Evolutionary conservation across 192 early-diverging fungal species (phyloP), one percentile per base, ranked within the genome.

Genomic region (Physocladia obscura): DNA sequence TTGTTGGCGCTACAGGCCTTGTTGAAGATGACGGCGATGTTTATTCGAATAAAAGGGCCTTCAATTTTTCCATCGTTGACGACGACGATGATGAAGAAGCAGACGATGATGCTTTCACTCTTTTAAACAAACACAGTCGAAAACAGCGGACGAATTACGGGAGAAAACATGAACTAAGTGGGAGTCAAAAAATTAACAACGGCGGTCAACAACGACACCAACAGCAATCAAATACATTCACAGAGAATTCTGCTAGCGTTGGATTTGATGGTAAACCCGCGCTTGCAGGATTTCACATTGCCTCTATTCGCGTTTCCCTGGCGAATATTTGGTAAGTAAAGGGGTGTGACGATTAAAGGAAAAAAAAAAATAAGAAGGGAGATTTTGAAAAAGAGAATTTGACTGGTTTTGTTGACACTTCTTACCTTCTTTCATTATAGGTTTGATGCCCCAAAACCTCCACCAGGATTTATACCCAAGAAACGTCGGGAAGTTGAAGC

Each of bases 221-320:
- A n/a, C n/a, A n/a, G n/a, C n/a, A n/a, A n/a, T n/a, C n/a, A n/a
- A n/a, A n/a, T n/a, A n/a, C 40, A 44, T n/a, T n/a, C n/a, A 13
- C 40, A 8, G 40, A 8, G 8, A 44, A 44, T 44, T 8, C 40
- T 44, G 11, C n/a, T 4, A 35, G 40, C n/a, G 11, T 51, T 50
- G 62, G 81, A 35, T 72, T 74, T 64, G 89, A 90, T 64, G 88
- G 88, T 19, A 74, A 77, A 1, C 79, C 78, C 0, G 76, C 88
- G 17, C 63, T 90, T 22, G 36, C 15, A 0, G 85, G 87, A 24
- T 90, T 88, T 69, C 55, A 80, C 6, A 65, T 90, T 8, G 77
- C 80, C 2, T 49, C 55, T 3, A 57, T 60, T 2, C 74, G 67
- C 36, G 11, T 76, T n/a, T 70, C 75, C n/a, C n/a, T n/a, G n/a